phyloP scores from a whole-genome alignment of 208 protist species.

The Trichomonas tenax region DNA sequence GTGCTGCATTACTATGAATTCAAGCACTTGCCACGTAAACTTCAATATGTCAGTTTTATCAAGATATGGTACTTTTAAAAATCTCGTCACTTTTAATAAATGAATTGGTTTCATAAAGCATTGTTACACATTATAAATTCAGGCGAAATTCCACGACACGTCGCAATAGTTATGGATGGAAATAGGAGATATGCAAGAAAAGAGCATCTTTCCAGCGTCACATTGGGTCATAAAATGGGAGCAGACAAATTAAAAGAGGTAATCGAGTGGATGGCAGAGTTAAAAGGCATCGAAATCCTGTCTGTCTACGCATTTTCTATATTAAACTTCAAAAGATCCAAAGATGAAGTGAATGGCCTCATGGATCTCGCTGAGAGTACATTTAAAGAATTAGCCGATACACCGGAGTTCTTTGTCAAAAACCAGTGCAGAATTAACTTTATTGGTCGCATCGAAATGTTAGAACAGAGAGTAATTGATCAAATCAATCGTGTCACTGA shows the following conservation, averaged over 20 bases:
- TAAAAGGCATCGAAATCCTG: not conserved
- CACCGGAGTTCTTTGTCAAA: not conserved
- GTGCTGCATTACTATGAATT: too few relatives aligned
- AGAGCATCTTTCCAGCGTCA: not conserved
- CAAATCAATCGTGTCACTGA: not conserved
- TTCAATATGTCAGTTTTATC: too few relatives aligned
- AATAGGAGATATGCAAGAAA: constrained; percentile 27
- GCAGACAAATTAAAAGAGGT: constrained; percentile 9
- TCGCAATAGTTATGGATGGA: constrained; percentile 31
- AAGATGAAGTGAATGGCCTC: not conserved
- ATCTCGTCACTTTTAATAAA: not conserved
- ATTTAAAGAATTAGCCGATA: not conserved
- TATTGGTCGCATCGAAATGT: not conserved
- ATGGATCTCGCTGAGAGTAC: not conserved
- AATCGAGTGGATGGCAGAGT: not conserved
- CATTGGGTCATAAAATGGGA: not conserved
- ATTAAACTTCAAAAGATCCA: not conserved
- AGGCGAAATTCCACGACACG: constrained; percentile 15
- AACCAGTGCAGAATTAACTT: not conserved
- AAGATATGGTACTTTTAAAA: too few relatives aligned
- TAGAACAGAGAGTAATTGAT: not conserved
- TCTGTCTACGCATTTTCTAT: not conserved
- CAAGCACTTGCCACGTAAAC: too few relatives aligned
- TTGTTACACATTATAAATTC: not conserved
- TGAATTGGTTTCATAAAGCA: not conserved